Evolutionary conservation across 331 rosid species (phyloP), one percentile per base, ranked within the genome.

Genomic region (Rosa hybrid): DNA sequence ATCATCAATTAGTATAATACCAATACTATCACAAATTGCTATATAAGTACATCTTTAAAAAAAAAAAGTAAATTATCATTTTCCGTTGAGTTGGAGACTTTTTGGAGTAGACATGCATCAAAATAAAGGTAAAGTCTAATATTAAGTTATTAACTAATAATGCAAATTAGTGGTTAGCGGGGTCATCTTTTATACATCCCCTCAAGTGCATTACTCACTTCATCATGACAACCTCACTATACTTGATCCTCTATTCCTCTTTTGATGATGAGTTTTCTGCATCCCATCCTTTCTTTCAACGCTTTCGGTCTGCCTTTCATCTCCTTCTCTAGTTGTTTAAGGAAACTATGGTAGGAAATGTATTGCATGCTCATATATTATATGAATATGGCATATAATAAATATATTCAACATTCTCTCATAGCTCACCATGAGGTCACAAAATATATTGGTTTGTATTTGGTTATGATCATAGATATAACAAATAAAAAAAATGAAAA

Each of bases 141-240:
- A 59, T 81, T 51, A 79, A 87, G 74, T 77, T 21, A 59, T 81
- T 51, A 79, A 87, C 74, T 77, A 74, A 81, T 65, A 80, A 83
- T 76, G 89, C 83, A 88, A 77, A 77, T 82, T 92, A 67, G 87
- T 89, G 64, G 80, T 74, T 77, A 65, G 81, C 42, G 87, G 92
- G 94, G 89, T 68, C 82, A 78, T 83, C 16, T n/a, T 23, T 56
- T 42, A 23, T 25, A 42, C 48, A 79, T 6, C 80, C 80, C 76
- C 77, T 83, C 83, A 56, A 78, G 78, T 83, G 57, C 76, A 45
- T 42, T 27, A 13, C 74, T 65, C 79, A 5, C 72, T 38, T 78
- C 80, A 78, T 83, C 74, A 74, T 83, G 51, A 27, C 83, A 78
- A 6, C 80, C 80, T 68, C 80, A 48, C 81, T 57, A 44, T 74